These are phyloP conservation scores for Neopestalotiopsis clavispora DNA, from an alignment of 2,329 filamentous ascomycete species.

Conservation along the genomic window DNA sequence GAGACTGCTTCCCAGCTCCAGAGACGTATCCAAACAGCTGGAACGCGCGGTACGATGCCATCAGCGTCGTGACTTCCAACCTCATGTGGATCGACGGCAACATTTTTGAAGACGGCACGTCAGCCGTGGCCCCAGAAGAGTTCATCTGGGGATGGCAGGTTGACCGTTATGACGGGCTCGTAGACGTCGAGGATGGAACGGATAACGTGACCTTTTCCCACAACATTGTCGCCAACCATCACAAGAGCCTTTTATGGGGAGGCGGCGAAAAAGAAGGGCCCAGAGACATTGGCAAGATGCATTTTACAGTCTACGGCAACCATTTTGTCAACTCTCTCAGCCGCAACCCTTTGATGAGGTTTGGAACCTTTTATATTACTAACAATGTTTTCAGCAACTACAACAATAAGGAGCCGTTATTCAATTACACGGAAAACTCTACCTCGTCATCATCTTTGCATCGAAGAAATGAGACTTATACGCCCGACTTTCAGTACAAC, in stretches of 20 bases:
- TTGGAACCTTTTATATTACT: conserved; percentile 26
- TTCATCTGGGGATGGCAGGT: conserved; percentile 26
- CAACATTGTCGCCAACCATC: conserved; percentile 27
- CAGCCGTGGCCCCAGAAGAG: conserved; percentile 21
- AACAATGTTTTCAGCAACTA: conserved; percentile 27
- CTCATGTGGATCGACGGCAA: conserved; percentile 28
- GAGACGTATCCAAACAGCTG: conserved; percentile 24
- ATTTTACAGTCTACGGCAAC: conserved; percentile 27
- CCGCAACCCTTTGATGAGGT: conserved; percentile 27
- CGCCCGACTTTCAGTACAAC: conserved; percentile 26
- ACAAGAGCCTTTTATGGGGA: conserved; percentile 28
- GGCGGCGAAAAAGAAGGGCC: conserved; percentile 27
- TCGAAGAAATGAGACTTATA: conserved; percentile 17
- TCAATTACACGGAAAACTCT: conserved; percentile 10
- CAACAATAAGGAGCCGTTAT: conserved; percentile 21
- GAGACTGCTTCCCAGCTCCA: conserved; percentile 27
- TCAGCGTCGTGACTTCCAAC: conserved; percentile 23
- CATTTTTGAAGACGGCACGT: conserved; percentile 20
- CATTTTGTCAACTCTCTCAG: conserved; percentile 25
- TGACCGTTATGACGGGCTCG: conserved; percentile 26
- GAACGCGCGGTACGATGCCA: conserved; percentile 28
- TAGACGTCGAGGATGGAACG: conserved; percentile 27
- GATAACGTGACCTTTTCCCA: conserved; percentile 28
- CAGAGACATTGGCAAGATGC: conserved; percentile 26
- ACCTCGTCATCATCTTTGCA: neutral